A percentile compares a stretch with the other conserved stretches of the same genome.
These are phyloP conservation scores for Globisporangium uncinulatum DNA, from an alignment of 352 stramenopile genomes.

Conservation along the genomic window DNA sequence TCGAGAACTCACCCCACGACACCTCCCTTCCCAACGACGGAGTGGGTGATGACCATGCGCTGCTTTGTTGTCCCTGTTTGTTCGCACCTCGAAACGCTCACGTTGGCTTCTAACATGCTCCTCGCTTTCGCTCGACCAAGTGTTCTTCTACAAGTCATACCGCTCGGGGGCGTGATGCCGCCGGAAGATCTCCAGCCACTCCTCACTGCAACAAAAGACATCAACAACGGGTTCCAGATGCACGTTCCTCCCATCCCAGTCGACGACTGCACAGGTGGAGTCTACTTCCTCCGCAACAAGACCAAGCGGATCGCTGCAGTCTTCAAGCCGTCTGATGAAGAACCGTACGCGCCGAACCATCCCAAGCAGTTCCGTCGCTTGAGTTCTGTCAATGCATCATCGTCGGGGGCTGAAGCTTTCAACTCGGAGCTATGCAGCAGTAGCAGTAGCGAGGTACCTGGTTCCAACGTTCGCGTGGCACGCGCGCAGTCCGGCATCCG, in stretches of 20 bases:
- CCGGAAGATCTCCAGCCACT: constrained; percentile 10
- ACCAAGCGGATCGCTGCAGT: constrained; percentile 37
- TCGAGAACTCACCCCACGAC: neutral
- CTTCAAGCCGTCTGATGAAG: constrained; percentile 66
- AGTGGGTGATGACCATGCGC: too few relatives aligned
- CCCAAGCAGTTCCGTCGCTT: constrained; percentile 31
- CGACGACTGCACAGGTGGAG: constrained; percentile 56
- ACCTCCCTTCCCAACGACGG: too few relatives aligned
- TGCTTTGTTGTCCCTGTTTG: too few relatives aligned
- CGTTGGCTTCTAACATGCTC: neutral
- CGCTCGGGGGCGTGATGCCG: neutral
- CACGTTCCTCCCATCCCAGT: constrained; percentile 33
- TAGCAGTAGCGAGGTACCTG: neutral
- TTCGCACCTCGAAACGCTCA: neutral
- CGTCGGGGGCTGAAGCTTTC: neutral
- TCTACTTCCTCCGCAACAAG: constrained; percentile 53
- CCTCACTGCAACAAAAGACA: constrained; percentile 18
- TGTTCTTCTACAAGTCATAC: neutral
- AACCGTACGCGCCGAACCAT: constrained; percentile 57
- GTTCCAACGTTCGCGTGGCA: neutral
- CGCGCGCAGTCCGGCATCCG: constrained; percentile 25
- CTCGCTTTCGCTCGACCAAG: neutral
- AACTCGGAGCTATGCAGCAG: neutral
- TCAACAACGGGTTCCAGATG: constrained; percentile 26
- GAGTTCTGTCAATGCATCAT: neutral